phyloP scores from a whole-genome alignment of 2,329 filamentous ascomycete species.

The Cytospora piceae region DNA sequence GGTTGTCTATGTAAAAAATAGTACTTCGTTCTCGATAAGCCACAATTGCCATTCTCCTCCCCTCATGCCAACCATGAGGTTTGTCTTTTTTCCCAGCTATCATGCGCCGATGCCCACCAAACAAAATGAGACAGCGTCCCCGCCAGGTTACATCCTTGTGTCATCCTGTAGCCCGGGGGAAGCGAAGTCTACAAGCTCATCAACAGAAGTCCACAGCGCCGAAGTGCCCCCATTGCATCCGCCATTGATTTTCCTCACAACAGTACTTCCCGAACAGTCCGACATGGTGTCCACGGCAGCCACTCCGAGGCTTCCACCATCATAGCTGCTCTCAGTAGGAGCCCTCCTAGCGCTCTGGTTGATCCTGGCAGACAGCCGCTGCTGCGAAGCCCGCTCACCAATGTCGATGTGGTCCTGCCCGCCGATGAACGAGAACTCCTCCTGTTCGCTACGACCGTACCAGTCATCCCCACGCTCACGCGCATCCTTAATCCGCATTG shows the following conservation, averaged over 20 bases:
- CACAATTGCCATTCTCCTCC: background rate
- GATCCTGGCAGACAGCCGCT: slow-evolving; percentile 22
- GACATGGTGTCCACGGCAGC: slow-evolving; percentile 19
- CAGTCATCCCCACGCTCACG: background rate
- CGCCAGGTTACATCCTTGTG: slow-evolving; percentile 2
- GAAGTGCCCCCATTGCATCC: background rate
- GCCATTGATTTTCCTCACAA: slow-evolving; percentile 19
- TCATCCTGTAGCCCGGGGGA: slow-evolving; percentile 6
- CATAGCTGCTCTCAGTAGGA: slow-evolving; percentile 2
- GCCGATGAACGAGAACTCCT: slow-evolving; percentile 21
- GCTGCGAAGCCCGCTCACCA: slow-evolving; percentile 1
- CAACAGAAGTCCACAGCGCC: slow-evolving; percentile 14
- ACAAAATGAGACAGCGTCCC: background rate
- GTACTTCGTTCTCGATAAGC: background rate
- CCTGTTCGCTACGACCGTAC: background rate
- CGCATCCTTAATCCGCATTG: slow-evolving; percentile 12
- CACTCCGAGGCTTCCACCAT: slow-evolving; percentile 4
- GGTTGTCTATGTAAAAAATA: slow-evolving; percentile 30
- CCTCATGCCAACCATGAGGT: background rate
- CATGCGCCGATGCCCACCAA: background rate
- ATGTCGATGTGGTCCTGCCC: slow-evolving; percentile 23
- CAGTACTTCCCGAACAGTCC: slow-evolving; percentile 27
- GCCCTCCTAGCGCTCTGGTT: slow-evolving; percentile 23
- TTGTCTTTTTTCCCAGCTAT: background rate
- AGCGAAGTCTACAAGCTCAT: slow-evolving; percentile 14